These are phyloP conservation scores for Hericium erinaceus DNA, from an alignment of 768 basidiomycete genomes.

Conservation along the genomic window DNA sequence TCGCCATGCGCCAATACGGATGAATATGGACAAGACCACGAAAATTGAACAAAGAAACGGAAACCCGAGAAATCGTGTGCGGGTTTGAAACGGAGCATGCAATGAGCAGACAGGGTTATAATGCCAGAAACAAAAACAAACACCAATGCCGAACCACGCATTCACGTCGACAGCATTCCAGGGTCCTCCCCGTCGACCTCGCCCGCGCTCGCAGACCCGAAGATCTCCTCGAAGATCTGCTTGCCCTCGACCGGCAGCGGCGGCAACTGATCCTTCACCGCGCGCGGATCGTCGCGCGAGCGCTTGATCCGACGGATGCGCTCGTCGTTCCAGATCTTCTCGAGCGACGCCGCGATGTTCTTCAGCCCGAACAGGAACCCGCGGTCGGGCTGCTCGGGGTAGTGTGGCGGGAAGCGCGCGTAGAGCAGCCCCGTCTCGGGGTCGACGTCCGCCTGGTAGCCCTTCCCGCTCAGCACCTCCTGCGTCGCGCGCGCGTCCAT, in stretches of 20 bases:
- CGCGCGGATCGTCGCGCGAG: slow-evolving; percentile 38
- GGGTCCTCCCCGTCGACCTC: slow-evolving; percentile 53
- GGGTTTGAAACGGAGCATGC: neutral
- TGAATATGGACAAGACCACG: too few relatives aligned
- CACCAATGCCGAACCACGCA: neutral
- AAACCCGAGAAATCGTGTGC: neutral
- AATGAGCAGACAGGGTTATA: neutral
- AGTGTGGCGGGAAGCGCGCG: slow-evolving; percentile 92
- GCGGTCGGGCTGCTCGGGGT: slow-evolving; percentile 81
- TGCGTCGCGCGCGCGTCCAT: slow-evolving; percentile 29
- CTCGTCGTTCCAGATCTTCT: slow-evolving; percentile 84
- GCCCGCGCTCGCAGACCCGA: slow-evolving; percentile 27
- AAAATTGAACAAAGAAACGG: neutral
- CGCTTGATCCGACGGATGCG: slow-evolving; percentile 56
- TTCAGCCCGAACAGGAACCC: slow-evolving; percentile 91
- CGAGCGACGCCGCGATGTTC: slow-evolving; percentile 67
- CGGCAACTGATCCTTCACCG: slow-evolving; percentile 42
- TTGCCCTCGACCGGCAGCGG: slow-evolving; percentile 63
- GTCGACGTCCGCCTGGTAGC: slow-evolving; percentile 78
- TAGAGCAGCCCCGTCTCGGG: slow-evolving; percentile 75
- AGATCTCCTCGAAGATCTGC: slow-evolving; percentile 73
- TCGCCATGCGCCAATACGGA: too few relatives aligned
- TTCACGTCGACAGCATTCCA: slow-evolving; percentile 68
- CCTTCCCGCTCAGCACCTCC: slow-evolving; percentile 50
- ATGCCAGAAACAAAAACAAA: neutral